Base-by-base conservation (phyloP, 352 stramenopile genomes). In the Blastocystis sp. region DNA sequence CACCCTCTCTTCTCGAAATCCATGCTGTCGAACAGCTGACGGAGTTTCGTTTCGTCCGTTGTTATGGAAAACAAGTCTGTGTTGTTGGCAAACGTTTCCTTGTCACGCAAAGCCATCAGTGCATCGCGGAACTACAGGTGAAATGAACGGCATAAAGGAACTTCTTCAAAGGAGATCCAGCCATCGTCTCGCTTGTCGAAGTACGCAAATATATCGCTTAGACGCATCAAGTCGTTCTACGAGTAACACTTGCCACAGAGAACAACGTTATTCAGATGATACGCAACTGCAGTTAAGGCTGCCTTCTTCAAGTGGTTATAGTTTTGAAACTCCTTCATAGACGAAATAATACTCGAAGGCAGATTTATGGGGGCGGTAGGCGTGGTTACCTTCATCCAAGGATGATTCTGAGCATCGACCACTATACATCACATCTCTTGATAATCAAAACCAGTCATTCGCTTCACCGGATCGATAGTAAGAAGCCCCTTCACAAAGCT, bases 231-330 rank as follows among this genome's bases (percentile, higher is more conserved):
- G 39, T 85, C 73, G 56, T 85, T 85, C 73, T 85, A 81, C 54
- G 20, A n/a, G 18, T 68, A 37, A 47, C 39, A 30, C 20, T 24
- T 43, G 13, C 18, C 2, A 18, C 30, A n/a, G 24, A 26, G 3
- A 16, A 30, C 45, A 30, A 85, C 73, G 56, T 85, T 85, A 34
- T 85, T 85, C 50, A 85, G 47, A 65, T 85, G 73, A 45, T 85
- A 85, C 13, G 73, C 73, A 13, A 85, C 73, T 3, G 73, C 73
- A 18, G 73, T 85, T 16, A 85, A 34, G 34, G 73, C 73, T 2
- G 73, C 73, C 50, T 85, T 85, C 73, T 85, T 85, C 47, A 85
- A 43, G 11, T 39, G 73, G 56, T 85, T 85, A 55, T 85, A 85
- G 47, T 66, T 66, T n/a, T 66, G 47, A 55, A 85, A 85, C 9